Conservation (phyloP, 2,329 filamentous ascomycete species). For the Mycocentrospora acerina region DNA sequence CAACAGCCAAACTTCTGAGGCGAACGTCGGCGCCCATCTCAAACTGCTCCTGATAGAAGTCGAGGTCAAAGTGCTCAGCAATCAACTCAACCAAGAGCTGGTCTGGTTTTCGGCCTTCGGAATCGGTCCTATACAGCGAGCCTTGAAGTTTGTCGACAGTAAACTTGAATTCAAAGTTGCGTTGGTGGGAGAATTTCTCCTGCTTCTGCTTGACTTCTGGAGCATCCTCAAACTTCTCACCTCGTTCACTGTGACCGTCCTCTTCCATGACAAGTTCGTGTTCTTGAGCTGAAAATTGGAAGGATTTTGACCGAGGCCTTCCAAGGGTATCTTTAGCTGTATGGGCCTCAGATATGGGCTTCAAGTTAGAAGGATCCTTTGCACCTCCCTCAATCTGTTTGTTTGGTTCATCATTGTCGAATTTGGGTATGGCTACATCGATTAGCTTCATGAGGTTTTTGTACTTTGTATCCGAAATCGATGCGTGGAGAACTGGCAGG, state of each 20-base stretch:
- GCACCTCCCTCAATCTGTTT: constrained; percentile 40
- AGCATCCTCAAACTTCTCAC: constrained; percentile 68
- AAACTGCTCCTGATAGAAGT: constrained; percentile 84
- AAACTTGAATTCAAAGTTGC: constrained; percentile 95
- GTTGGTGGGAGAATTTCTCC: constrained; percentile 70
- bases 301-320: constrained; percentile 67
- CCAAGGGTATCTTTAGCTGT: constrained; percentile 41
- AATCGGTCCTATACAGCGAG: constrained; percentile 84
- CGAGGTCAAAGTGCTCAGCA: constrained; percentile 82
- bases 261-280: constrained; percentile 80
- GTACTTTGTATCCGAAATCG: constrained; percentile 92
- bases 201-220: constrained; percentile 56
- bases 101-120: constrained; percentile 73
- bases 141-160: constrained; percentile 92
- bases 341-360: constrained; percentile 34
- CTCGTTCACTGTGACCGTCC: constrained; percentile 63
- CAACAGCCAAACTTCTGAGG: constrained; percentile 81
- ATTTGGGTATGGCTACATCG: constrained; percentile 88
- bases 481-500: constrained; percentile 86
- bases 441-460: constrained; percentile 96
- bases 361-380: constrained; percentile 41
- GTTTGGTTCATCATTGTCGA: constrained; percentile 55
- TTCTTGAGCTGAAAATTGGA: constrained; percentile 70
- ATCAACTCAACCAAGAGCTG: constrained; percentile 85
- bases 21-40: constrained; percentile 94